These are phyloP conservation scores for Asterionellopsis glacialis DNA, from an alignment of 108 stramenopile genomes.

Conservation along the genomic window DNA sequence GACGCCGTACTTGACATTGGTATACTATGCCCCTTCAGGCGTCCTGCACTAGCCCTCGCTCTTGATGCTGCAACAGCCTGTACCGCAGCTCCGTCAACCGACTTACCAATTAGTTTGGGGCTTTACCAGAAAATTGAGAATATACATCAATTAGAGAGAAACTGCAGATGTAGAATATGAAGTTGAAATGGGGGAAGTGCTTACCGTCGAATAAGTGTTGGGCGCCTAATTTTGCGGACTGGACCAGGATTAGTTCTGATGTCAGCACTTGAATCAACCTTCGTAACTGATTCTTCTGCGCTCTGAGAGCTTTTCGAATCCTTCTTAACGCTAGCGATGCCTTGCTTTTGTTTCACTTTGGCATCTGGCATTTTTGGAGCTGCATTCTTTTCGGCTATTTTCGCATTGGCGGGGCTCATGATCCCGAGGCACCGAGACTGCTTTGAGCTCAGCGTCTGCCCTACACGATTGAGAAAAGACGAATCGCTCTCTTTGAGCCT, in stretches of 20 bases:
- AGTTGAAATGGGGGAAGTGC: too few relatives aligned
- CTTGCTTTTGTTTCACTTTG: too few relatives aligned
- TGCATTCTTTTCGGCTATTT: background rate
- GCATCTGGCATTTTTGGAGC: background rate
- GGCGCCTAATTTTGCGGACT: background rate
- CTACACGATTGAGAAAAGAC: background rate
- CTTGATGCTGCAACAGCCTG: constrained; percentile 65
- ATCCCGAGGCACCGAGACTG: background rate
- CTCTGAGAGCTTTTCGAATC: too few relatives aligned
- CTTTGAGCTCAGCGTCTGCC: background rate
- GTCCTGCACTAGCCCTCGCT: constrained; percentile 32
- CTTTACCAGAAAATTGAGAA: constrained; percentile 37
- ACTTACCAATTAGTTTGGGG: constrained; percentile 74
- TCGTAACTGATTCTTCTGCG: too few relatives aligned
- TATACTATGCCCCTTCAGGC: background rate
- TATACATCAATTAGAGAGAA: too few relatives aligned
- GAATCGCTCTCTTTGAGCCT: constrained; percentile 6
- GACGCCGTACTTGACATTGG: too few relatives aligned
- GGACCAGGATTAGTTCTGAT: background rate
- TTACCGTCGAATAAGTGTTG: background rate
- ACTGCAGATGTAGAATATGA: too few relatives aligned
- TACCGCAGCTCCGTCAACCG: constrained; percentile 72
- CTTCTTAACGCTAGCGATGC: too few relatives aligned
- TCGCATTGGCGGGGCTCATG: background rate
- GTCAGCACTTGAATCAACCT: too few relatives aligned